These are phyloP conservation scores for Termitomyces heimii DNA, from an alignment of 768 basidiomycete genomes.

Conservation along the genomic window DNA sequence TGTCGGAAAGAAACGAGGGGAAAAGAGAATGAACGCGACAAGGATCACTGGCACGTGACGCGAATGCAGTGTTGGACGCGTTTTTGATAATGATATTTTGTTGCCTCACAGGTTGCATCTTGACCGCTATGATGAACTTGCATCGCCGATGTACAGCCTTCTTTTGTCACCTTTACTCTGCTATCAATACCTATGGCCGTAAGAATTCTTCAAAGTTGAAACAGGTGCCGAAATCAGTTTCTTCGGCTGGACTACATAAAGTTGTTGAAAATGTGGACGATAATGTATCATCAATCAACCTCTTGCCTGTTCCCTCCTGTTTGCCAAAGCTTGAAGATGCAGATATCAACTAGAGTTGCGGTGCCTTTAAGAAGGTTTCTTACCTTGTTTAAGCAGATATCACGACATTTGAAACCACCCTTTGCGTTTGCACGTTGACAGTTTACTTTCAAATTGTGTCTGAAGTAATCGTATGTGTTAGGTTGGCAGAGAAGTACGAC, in stretches of 20 bases:
- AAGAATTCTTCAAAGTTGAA: not conserved
- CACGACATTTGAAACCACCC: not conserved
- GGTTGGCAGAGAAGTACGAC: not conserved
- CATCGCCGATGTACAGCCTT: not conserved
- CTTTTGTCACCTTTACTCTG: too few species aligned
- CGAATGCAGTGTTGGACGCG: not conserved
- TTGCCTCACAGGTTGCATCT: not conserved
- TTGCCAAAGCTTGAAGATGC: not conserved
- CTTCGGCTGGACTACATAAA: not conserved
- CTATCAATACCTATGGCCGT: too few species aligned
- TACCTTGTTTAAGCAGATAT: not conserved
- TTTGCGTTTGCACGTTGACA: not conserved
- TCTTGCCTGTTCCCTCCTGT: not conserved
- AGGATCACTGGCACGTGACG: slow-evolving; percentile 2
- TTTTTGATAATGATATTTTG: not conserved
- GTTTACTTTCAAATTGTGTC: not conserved
- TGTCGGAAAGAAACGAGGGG: slow-evolving; percentile 8
- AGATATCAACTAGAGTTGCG: not conserved
- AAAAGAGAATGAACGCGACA: slow-evolving; percentile 1
- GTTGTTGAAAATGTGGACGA: not conserved
- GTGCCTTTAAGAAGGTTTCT: not conserved
- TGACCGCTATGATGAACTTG: not conserved
- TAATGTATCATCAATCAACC: too few species aligned
- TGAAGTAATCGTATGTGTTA: not conserved
- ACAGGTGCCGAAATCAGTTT: not conserved